phyloP scores from a whole-genome alignment of 2,329 filamentous ascomycete genomes.

The Apiospora saccharicola region DNA sequence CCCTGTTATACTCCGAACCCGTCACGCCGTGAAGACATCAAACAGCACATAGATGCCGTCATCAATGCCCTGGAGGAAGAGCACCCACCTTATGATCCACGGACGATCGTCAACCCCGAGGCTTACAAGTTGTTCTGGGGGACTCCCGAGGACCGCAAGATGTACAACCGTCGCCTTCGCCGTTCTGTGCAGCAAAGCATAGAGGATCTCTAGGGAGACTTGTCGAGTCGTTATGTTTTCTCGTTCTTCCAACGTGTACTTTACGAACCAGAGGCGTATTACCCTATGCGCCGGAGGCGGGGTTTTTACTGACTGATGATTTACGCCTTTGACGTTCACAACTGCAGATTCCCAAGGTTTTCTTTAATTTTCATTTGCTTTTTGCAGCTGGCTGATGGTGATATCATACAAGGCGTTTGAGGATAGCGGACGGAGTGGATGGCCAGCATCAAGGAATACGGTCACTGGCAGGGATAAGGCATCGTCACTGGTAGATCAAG shows the following conservation, averaged over 20 bases:
- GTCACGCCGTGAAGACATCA: slow-evolving; percentile 74
- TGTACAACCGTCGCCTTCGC: slow-evolving; percentile 82
- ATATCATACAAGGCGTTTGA: slow-evolving; percentile 15
- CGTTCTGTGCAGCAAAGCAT: slow-evolving; percentile 76
- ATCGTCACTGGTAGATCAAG: slow-evolving; percentile 11
- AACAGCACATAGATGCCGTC: slow-evolving; percentile 84
- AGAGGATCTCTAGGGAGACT: slow-evolving; percentile 56
- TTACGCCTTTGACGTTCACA: slow-evolving; percentile 21
- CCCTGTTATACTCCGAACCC: slow-evolving; percentile 79
- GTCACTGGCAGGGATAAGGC: slow-evolving; percentile 12
- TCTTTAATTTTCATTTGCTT: slow-evolving; percentile 18
- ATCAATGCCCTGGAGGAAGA: slow-evolving; percentile 87
- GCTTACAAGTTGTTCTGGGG: slow-evolving; percentile 91
- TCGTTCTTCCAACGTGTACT: slow-evolving; percentile 1
- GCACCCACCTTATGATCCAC: slow-evolving; percentile 85
- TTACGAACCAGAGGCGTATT: slow-evolving; percentile 9
- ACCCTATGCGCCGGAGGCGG: neutral
- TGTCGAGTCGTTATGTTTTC: neutral
- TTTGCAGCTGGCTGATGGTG: slow-evolving; percentile 4
- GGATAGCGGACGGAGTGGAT: slow-evolving; percentile 14
- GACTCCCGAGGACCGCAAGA: slow-evolving; percentile 76
- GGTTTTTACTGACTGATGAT: slow-evolving; percentile 23
- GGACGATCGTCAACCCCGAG: slow-evolving; percentile 85
- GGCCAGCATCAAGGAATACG: slow-evolving; percentile 5
- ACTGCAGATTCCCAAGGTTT: slow-evolving; percentile 17